Conservation (phyloP, 768 basidiomycete genomes). For the Rhodosporidiobolus sp. region DNA sequence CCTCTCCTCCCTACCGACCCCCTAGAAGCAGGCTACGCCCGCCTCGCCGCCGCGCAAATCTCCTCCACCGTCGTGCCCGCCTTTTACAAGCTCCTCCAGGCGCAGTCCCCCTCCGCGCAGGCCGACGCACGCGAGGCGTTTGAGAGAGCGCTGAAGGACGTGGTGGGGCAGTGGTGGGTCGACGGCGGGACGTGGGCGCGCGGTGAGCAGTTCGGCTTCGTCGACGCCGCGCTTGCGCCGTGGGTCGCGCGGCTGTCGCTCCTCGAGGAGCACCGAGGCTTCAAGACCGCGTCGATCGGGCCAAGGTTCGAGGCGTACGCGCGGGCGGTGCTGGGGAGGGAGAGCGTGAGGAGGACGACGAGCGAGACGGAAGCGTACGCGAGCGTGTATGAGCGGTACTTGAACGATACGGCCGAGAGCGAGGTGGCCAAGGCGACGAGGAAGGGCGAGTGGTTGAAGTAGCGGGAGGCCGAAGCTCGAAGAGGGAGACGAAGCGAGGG, state of each 20-base stretch:
- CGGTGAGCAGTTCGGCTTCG: slow-evolving; percentile 53
- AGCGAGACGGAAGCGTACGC: slow-evolving; percentile 45
- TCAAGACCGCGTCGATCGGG: slow-evolving; percentile 53
- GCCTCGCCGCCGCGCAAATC: slow-evolving; percentile 48
- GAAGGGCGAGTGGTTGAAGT: slow-evolving; percentile 26
- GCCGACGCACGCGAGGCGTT: slow-evolving; percentile 44
- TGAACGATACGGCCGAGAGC: slow-evolving; percentile 22
- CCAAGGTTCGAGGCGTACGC: slow-evolving; percentile 55
- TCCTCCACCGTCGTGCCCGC: slow-evolving; percentile 58
- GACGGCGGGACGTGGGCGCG: slow-evolving; percentile 51
- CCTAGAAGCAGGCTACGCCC: slow-evolving; percentile 11
- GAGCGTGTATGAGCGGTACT: slow-evolving; percentile 19
- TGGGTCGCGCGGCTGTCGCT: slow-evolving; percentile 68
- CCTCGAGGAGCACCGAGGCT: slow-evolving; percentile 56
- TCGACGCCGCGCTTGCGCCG: slow-evolving; percentile 62
- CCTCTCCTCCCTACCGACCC: slow-evolving; percentile 7
- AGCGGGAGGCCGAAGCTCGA: no score
- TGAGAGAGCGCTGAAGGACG: slow-evolving; percentile 23
- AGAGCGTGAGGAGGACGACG: slow-evolving; percentile 55
- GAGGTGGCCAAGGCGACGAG: slow-evolving; percentile 34
- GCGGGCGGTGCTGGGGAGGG: slow-evolving; percentile 52
- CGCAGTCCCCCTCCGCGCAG: slow-evolving; percentile 47
- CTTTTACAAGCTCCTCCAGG: slow-evolving; percentile 56
- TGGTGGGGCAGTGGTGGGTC: slow-evolving; percentile 16
- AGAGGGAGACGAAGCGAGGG: no score